Evolutionary conservation across 1,284 basidiomycete genomes (phyloP).

Genomic region (Peniophora sp.): DNA sequence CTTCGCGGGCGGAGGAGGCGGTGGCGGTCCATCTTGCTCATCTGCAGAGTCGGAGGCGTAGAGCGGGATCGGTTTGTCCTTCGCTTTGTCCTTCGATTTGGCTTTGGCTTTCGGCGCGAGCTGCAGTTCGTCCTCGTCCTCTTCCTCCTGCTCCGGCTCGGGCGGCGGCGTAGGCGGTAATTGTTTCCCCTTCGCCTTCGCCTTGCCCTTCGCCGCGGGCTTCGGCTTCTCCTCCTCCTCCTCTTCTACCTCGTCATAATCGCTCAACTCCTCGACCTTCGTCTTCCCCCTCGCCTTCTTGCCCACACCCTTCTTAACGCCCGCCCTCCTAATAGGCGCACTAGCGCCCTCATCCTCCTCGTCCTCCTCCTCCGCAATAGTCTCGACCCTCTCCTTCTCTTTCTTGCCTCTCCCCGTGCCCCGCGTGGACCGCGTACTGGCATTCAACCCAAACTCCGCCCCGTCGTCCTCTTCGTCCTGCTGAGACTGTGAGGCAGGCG

Average conservation of each 20-base stretch:
- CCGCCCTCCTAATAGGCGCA: slow-evolving; percentile 5
- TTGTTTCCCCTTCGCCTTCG: slow-evolving; percentile 2
- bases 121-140: too few relatives aligned
- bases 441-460: neutral
- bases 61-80: neutral
- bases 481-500: neutral
- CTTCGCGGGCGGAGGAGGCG: neutral
- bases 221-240: slow-evolving; percentile 7
- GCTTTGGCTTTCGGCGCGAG: neutral
- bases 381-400: slow-evolving; percentile 16
- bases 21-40: neutral
- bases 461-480: neutral
- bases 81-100: neutral
- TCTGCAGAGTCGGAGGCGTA: neutral
- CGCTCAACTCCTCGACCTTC: slow-evolving; percentile 8
- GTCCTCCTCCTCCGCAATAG: slow-evolving; percentile 24
- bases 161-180: neutral
- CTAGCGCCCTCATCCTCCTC: slow-evolving; percentile 10
- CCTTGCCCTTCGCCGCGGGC: slow-evolving; percentile 4
- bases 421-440: neutral
- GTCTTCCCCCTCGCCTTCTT: slow-evolving; percentile 2
- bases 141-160: neutral
- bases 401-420: neutral
- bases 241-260: slow-evolving; percentile 1
- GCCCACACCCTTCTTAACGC: slow-evolving; percentile 8